Evolutionary conservation across 331 rosid genomes (phyloP), one percentile per base, ranked within the genome.

Genomic region (Acacia pycnantha): DNA sequence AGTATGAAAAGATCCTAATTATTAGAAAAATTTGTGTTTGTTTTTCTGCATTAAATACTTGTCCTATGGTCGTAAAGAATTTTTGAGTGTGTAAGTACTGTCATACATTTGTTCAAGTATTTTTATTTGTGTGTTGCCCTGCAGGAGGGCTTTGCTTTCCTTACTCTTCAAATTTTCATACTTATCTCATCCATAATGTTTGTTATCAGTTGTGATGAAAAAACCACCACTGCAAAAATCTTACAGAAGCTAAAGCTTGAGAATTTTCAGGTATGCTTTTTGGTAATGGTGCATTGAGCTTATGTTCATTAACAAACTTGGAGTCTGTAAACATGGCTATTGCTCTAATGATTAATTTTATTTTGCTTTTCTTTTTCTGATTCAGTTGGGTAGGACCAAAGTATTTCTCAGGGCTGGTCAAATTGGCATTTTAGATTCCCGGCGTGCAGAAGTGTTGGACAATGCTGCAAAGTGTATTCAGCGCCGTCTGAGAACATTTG

Each of bases 331-430:
- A 67, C 56, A 22, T 54, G 16, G 41, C 26, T 35, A 74, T 6
- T 2, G 27, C 74, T 74, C 22, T 84, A 75, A 70, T 82, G 78
- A 19, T 74, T 74, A 66, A 76, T 73, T 43, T 70, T 73, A 12
- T 77, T 74, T 66, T 73, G 67, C 64, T 6, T 31, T 46, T 66
- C 43, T 82, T 81, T 50, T 81, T 67, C 50, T 70, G 46, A n/a
- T 72, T 84, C 88, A 95, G 99, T 88, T 93, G 90, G 99, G 99
- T 50, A 89, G 87, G 88, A 91, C 92, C 86, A 95, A 95, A 81
- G 97, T 95, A 65, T 93, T 95, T 88, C 98, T 95, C 74, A 88
- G 98, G 87, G 97, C 97, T 72, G 99, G 99, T 76, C 98, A 95
- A 89, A 95, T 95, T 87, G 99, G 98, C 61, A 82, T 91, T 86